phyloP scores from a whole-genome alignment of 805 yeast species.

The Komagataella pastoris region DNA sequence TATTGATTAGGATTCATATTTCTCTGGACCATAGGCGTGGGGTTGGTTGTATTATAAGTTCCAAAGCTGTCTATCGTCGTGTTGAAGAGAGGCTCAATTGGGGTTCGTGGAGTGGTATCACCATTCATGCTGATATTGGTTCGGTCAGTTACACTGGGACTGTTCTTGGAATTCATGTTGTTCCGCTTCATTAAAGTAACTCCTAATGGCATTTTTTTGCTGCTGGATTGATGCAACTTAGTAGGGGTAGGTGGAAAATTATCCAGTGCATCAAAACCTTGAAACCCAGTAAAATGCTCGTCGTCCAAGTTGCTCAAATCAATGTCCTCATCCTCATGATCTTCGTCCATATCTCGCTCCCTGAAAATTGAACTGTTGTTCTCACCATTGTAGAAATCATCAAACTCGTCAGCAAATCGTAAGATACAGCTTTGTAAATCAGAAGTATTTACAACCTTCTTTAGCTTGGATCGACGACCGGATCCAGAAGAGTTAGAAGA shows the following conservation, averaged over 20 bases:
- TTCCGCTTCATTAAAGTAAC: background rate
- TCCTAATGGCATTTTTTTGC: background rate
- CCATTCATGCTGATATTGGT: background rate
- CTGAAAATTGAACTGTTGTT: constrained; percentile 15
- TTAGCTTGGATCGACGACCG: background rate
- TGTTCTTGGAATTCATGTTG: background rate
- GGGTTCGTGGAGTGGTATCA: constrained; percentile 14
- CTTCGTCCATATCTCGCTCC: constrained; percentile 6
- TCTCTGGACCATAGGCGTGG: background rate
- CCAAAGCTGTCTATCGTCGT: background rate
- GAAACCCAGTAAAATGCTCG: constrained; percentile 14
- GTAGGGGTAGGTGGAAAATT: constrained; percentile 31
- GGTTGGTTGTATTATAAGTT: background rate
- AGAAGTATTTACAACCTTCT: constrained; percentile 19
- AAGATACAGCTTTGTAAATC: constrained; percentile 26
- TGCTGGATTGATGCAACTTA: constrained; percentile 8
- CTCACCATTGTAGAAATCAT: constrained; percentile 18
- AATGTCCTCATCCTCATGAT: constrained; percentile 11
- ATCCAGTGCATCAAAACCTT: constrained; percentile 8
- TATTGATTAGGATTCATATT: background rate
- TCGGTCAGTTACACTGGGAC: background rate
- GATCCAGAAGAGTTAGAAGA: background rate
- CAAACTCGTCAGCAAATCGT: constrained; percentile 26
- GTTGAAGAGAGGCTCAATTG: constrained; percentile 11
- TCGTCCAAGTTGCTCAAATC: constrained; percentile 14